phyloP scores from a whole-genome alignment of 1,284 basidiomycete species.

The Porphyrellus sp. region DNA sequence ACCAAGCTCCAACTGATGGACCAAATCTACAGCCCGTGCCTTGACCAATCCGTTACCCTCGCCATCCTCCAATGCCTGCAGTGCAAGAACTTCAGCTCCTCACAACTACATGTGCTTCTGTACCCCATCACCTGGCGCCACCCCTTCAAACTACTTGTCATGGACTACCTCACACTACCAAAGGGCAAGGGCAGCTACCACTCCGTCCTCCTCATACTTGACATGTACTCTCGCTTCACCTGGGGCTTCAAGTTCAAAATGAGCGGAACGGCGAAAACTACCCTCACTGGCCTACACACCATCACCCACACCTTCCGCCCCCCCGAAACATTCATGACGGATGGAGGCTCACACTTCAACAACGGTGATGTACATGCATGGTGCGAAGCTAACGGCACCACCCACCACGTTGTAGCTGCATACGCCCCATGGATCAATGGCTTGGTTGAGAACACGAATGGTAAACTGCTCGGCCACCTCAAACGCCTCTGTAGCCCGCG shows the following conservation, averaged over 20 bases:
- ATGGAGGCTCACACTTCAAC: slow-evolving; percentile 40
- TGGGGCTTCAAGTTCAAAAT: slow-evolving; percentile 28
- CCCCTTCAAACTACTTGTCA: slow-evolving; percentile 18
- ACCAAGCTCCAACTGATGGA: slow-evolving; percentile 16
- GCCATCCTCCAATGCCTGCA: not conserved
- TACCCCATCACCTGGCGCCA: not conserved
- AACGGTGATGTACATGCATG: slow-evolving; percentile 32
- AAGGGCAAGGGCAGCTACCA: slow-evolving; percentile 25
- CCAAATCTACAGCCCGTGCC: slow-evolving; percentile 14
- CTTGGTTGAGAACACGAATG: slow-evolving; percentile 36
- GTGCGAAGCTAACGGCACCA: slow-evolving; percentile 26
- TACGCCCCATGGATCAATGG: slow-evolving; percentile 44
- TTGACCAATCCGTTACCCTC: slow-evolving; percentile 15
- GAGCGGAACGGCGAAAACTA: slow-evolving; percentile 19
- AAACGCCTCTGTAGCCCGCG: slow-evolving; percentile 34
- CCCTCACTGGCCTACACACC: slow-evolving; percentile 11
- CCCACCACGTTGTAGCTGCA: slow-evolving; percentile 28
- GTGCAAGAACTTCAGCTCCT: not conserved
- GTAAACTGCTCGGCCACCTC: slow-evolving; percentile 30
- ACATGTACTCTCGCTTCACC: slow-evolving; percentile 18
- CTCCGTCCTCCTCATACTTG: slow-evolving; percentile 18
- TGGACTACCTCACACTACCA: slow-evolving; percentile 27
- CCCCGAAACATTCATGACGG: slow-evolving; percentile 38
- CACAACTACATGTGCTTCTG: not conserved
- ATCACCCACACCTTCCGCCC: slow-evolving; percentile 27